A percentile compares a stretch with the other conserved stretches of the same genome.
Evolutionary conservation across 208 protist species (phyloP).

Genomic region (Acanthamoeba healyi): DNA sequence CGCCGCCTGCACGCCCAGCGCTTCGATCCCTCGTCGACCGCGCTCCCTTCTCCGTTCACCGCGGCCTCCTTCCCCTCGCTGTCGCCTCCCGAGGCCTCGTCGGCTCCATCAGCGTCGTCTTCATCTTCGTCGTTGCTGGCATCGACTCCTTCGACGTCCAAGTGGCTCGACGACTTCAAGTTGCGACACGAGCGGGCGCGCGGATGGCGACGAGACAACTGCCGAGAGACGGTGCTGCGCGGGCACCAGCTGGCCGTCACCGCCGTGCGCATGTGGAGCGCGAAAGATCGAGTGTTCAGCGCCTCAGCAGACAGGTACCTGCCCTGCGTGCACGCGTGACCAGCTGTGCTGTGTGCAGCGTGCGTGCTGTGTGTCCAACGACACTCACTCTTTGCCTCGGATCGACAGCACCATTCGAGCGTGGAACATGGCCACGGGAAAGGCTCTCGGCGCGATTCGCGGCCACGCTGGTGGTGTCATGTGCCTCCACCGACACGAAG

Average conservation of each 20-base stretch:
- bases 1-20: background rate
- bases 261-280: slow-evolving; percentile 18
- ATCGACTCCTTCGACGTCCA: background rate
- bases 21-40: background rate
- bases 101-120: background rate
- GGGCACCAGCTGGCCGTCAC: slow-evolving; percentile 41
- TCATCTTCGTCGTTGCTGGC: background rate
- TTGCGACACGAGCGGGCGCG: background rate
- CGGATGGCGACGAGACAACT: slow-evolving; percentile 25
- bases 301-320: slow-evolving; percentile 4
- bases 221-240: background rate
- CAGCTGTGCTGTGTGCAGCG: too few relatives aligned
- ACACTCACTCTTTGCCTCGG: background rate
- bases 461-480: slow-evolving; percentile 16
- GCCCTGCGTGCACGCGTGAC: background rate
- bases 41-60: background rate
- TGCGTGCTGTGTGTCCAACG: background rate
- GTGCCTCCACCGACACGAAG: slow-evolving; percentile 19
- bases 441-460: background rate
- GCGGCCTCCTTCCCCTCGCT: background rate
- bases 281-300: slow-evolving; percentile 15
- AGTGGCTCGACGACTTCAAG: slow-evolving; percentile 37
- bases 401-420: background rate
- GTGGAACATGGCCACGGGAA: slow-evolving; percentile 13
- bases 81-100: background rate